Percentiles rank a stretch among this genome's conserved stretches.
These are phyloP conservation scores for Penicillium coprophilum DNA, from an alignment of 495 filamentous ascomycete genomes.

Conservation along the genomic window DNA sequence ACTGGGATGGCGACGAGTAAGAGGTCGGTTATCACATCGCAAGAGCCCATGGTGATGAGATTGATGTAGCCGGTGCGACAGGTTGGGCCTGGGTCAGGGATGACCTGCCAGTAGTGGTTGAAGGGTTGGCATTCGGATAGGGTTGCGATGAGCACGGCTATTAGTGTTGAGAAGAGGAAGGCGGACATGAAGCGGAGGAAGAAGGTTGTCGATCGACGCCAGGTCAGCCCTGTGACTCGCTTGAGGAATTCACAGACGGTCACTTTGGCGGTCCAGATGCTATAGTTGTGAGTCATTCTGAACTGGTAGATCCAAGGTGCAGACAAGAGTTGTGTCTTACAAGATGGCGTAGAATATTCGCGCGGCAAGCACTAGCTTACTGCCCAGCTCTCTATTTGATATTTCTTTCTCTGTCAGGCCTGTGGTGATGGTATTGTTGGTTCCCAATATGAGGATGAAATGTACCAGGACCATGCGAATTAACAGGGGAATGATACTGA, in stretches of 20 bases:
- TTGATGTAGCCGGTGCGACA: constrained; percentile 85
- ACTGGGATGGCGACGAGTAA: constrained; percentile 85
- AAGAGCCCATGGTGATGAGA: constrained; percentile 80
- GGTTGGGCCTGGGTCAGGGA: constrained; percentile 79
- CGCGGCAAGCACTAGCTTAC: constrained; percentile 52
- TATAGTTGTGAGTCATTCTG: constrained; percentile 29
- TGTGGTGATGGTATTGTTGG: constrained; percentile 67
- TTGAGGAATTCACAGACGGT: constrained; percentile 89
- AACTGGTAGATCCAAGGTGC: background rate
- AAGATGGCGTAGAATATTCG: constrained; percentile 59
- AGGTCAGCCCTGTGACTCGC: constrained; percentile 65
- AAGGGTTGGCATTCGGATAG: constrained; percentile 86
- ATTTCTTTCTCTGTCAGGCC: constrained; percentile 45
- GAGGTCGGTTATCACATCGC: constrained; percentile 85
- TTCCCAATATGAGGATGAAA: constrained; percentile 78
- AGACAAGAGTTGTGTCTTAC: constrained; percentile 37
- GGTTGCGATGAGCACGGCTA: constrained; percentile 76
- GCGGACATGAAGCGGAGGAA: constrained; percentile 68
- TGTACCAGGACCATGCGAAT: constrained; percentile 85
- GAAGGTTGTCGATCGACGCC: constrained; percentile 67
- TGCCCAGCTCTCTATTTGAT: constrained; percentile 47
- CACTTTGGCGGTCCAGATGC: constrained; percentile 89
- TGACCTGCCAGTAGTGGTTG: constrained; percentile 84
- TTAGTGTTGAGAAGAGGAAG: constrained; percentile 72
- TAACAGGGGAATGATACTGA: constrained; percentile 75